These are phyloP conservation scores for Pezicula radicicola DNA, from an alignment of 2,329 filamentous ascomycete species.

Conservation along the genomic window DNA sequence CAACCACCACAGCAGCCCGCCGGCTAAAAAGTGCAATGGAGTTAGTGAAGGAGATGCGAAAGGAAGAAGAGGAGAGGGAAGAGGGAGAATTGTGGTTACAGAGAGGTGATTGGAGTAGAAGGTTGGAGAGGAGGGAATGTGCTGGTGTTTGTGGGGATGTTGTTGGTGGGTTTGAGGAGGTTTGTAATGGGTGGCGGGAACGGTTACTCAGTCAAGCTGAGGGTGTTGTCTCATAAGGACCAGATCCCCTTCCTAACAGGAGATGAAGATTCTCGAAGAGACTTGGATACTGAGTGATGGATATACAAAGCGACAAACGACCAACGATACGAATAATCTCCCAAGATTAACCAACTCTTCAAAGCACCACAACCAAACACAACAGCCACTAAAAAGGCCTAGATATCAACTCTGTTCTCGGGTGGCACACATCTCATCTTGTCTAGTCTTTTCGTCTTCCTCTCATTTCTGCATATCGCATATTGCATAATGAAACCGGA, in stretches of 20 bases:
- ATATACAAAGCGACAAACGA: too few relatives aligned
- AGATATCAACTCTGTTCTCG: too few relatives aligned
- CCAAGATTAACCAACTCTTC: too few relatives aligned
- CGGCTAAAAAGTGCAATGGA: slow-evolving; percentile 80
- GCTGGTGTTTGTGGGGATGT: slow-evolving; percentile 83
- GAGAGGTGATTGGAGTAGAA: slow-evolving; percentile 77
- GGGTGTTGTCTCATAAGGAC: slow-evolving; percentile 27
- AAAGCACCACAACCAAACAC: too few relatives aligned
- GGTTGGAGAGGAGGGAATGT: slow-evolving; percentile 74
- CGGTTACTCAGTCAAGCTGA: slow-evolving; percentile 55
- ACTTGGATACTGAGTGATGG: not conserved
- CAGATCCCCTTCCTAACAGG: not conserved
- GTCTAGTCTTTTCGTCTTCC: too few relatives aligned
- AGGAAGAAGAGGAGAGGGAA: slow-evolving; percentile 78
- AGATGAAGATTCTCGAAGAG: not conserved
- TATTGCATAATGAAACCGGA: too few relatives aligned
- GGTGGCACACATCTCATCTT: too few relatives aligned
- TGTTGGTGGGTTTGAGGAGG: slow-evolving; percentile 86
- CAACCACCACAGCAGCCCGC: slow-evolving; percentile 76
- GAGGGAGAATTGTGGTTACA: slow-evolving; percentile 81
- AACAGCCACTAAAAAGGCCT: too few relatives aligned
- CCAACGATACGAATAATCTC: too few relatives aligned
- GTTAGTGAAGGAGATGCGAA: slow-evolving; percentile 78
- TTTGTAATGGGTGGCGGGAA: slow-evolving; percentile 81
- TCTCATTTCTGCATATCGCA: too few relatives aligned